These are phyloP conservation scores for Starmerella floris DNA, from an alignment of 805 yeast species.

Conservation along the genomic window DNA sequence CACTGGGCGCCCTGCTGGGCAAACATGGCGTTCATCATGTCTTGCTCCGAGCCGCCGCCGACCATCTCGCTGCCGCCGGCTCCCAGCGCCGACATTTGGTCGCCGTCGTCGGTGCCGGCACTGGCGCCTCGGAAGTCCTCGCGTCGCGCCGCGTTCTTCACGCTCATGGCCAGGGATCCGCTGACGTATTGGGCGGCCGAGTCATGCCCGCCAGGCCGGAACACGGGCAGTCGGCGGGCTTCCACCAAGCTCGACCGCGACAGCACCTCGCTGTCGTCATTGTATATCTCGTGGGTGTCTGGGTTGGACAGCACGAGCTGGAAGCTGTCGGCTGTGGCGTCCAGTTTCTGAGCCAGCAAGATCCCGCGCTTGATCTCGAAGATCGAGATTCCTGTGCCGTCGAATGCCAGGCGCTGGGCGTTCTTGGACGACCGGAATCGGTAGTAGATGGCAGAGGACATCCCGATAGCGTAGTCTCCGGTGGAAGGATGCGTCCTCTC, in stretches of 20 bases:
- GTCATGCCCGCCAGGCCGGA: constrained; percentile 33
- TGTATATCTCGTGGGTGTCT: constrained; percentile 60
- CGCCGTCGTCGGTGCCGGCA: constrained; percentile 17
- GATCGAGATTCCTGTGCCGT: constrained; percentile 92
- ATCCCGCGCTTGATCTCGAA: constrained; percentile 90
- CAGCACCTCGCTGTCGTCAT: constrained; percentile 80
- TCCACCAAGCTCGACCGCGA: constrained; percentile 77
- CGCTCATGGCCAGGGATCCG: constrained; percentile 29
- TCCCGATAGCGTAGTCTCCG: no score
- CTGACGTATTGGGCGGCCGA: constrained; percentile 49
- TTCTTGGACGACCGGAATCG: constrained; percentile 72
- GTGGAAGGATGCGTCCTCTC: no score
- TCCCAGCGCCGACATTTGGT: constrained; percentile 2
- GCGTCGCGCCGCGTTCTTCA: constrained; percentile 28
- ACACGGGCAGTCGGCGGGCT: constrained; percentile 66
- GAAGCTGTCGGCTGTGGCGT: constrained; percentile 65
- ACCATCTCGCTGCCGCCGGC: constrained; percentile 4
- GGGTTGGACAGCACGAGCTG: constrained; percentile 61
- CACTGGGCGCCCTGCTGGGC: constrained; percentile 88
- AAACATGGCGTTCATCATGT: constrained; percentile 78
- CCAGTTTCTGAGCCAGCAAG: constrained; percentile 62
- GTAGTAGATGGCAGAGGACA: constrained; percentile 84
- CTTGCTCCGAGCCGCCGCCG: constrained; percentile 27
- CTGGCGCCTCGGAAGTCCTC: constrained; percentile 24
- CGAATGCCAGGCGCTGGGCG: constrained; percentile 68